Evolutionary conservation across 2,329 filamentous ascomycete genomes (phyloP), one percentile per base, ranked within the genome.

Genomic region (Diaporthe citriasiana): DNA sequence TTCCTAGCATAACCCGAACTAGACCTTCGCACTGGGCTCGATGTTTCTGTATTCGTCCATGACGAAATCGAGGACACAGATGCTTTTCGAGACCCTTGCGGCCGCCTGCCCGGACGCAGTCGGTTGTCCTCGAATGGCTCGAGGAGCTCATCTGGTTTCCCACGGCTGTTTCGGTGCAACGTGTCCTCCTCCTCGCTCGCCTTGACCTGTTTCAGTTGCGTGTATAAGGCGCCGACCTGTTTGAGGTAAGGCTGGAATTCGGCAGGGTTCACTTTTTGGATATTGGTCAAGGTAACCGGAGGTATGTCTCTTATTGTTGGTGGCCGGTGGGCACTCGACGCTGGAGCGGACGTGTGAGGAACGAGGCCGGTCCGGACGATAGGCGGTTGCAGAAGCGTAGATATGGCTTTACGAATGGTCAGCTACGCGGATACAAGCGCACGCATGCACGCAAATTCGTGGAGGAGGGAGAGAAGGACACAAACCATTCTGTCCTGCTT

Each of bases 241-340:
- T 91, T 88, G 9, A 98, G 86, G 80, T 99, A 99, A 12, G 94
- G 88, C 71, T 92, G 92, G 82, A 99, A 99, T 73, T 93, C 93
- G 76, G 93, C 90, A 0, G 91, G 84, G 51, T 98, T 94, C 78
- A 98, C 88, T 78, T 93, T 93, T 15, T 92, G 90, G 59, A 98
- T 94, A 78, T 97, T 98, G 10, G 95, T 95, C 74, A 99, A 87
- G 0, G 95, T 92, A 0, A 99, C 97, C 0, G 96, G 96, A 1
- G 96, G 96, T 50, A 99, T 99, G 81, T 99, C 96, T 82, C 91
- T 91, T 25, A 94, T 89, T 0, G 95, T 97, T 0, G 96, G 96
- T 19, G 94, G 92, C 78, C 93, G 96, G 79, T 97, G 94, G 19
- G 92, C 87, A 78, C 91, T 93, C n/a, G 91, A 90, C 12, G 85